phyloP scores from a whole-genome alignment of 129 eudicot species.

The Tagetes erecta region DNA sequence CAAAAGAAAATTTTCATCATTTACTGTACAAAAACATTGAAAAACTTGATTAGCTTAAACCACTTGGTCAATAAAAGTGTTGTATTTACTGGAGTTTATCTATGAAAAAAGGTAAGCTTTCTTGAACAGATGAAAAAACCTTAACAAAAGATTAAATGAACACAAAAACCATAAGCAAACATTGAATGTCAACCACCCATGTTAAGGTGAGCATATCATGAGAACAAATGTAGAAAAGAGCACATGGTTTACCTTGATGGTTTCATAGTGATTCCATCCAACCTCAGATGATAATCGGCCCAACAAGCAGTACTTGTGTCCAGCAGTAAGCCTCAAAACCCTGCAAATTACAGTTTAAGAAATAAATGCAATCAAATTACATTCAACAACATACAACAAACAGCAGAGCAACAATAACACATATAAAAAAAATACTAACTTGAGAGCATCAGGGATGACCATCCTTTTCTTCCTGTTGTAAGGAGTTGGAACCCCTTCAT shows the following conservation, averaged over 20 bases:
- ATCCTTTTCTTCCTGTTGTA: constrained; percentile 74
- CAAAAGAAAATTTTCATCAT: background rate
- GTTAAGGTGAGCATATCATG: background rate
- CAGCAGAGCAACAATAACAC: background rate
- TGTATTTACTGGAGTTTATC: background rate
- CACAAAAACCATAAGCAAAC: background rate
- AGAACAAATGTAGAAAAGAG: background rate
- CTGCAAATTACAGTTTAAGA: constrained; percentile 19
- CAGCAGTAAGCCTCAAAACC: constrained; percentile 67
- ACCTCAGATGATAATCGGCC: constrained; percentile 13
- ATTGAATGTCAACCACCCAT: background rate
- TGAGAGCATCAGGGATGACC: constrained; percentile 86
- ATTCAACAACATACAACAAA: background rate
- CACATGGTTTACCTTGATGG: background rate
- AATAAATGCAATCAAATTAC: background rate
- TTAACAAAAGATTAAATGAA: background rate
- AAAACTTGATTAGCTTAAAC: background rate
- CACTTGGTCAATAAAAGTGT: background rate
- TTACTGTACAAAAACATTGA: background rate
- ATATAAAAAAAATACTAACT: constrained; percentile 37
- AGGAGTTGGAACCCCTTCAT: constrained; percentile 77
- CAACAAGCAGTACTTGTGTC: constrained; percentile 17
- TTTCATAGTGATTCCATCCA: constrained; percentile 19
- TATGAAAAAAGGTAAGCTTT: background rate
- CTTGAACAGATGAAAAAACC: background rate